Conservation (phyloP, 169 alveolate genomes). For the Plasmodium adleri region DNA sequence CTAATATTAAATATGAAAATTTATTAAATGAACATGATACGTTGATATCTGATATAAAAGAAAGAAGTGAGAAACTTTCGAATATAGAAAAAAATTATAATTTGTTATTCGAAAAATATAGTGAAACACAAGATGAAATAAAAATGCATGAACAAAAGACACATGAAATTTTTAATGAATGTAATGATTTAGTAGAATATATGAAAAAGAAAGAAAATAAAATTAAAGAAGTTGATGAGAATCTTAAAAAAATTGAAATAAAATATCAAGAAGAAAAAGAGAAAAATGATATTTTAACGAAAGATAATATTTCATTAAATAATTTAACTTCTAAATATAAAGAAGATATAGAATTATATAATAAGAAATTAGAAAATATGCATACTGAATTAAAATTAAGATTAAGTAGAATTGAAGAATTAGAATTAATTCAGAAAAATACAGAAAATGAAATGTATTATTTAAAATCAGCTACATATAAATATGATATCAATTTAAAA, state of each 20-base stretch:
- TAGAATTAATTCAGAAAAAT: conserved; percentile 68
- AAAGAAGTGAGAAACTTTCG: conserved; percentile 68
- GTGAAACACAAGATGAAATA: conserved; percentile 76
- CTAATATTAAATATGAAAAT: conserved; percentile 55
- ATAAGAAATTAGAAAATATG: conserved; percentile 58
- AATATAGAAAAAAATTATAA: conserved; percentile 67
- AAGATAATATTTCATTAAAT: conserved; percentile 63
- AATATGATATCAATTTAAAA: conserved; percentile 59
- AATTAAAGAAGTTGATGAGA: conserved; percentile 76
- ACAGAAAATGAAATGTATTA: conserved; percentile 73
- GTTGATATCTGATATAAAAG: conserved; percentile 62
- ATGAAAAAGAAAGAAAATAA: conserved; percentile 73
- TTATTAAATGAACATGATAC: conserved; percentile 71
- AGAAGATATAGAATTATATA: conserved; percentile 74
- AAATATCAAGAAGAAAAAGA: conserved; percentile 76
- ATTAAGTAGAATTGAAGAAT: conserved; percentile 63
- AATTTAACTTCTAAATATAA: conserved; percentile 61
- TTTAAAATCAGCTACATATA: conserved; percentile 72
- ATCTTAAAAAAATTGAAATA: conserved; percentile 73
- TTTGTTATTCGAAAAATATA: conserved; percentile 63
- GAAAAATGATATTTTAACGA: conserved; percentile 72
- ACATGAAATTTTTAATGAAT: conserved; percentile 72
- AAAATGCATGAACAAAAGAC: conserved; percentile 76
- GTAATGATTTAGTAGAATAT: conserved; percentile 75
- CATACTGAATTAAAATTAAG: conserved; percentile 71